Percentiles rank a stretch among this genome's conserved stretches.
These are phyloP conservation scores for Colletotrichum noveboracense DNA, from an alignment of 2,329 filamentous ascomycete species.

Conservation along the genomic window DNA sequence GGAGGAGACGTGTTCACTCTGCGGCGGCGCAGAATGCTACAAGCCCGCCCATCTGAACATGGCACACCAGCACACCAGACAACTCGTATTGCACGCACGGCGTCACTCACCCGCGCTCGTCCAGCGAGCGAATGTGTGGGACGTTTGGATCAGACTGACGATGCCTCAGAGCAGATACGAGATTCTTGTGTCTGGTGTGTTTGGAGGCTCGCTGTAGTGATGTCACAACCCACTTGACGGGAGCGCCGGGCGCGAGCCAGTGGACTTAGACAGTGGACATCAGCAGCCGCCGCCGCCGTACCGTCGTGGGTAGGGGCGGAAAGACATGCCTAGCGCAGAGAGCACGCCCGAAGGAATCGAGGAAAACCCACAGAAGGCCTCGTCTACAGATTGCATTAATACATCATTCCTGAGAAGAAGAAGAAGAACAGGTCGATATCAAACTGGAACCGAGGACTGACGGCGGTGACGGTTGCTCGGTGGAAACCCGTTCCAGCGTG, in stretches of 20 bases:
- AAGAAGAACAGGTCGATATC: neutral
- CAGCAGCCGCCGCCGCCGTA: neutral
- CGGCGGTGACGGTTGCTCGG: conserved; percentile 6
- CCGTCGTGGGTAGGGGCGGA: neutral
- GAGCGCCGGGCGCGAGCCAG: neutral
- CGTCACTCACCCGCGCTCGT: neutral
- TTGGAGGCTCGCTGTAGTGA: conserved; percentile 1
- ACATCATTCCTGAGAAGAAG: neutral
- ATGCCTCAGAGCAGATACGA: conserved; percentile 4
- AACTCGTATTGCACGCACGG: conserved; percentile 3
- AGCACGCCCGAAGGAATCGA: neutral
- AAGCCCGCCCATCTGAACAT: neutral
- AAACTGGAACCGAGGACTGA: conserved; percentile 4
- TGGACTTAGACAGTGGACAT: conserved; percentile 6
- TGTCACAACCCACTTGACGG: conserved; percentile 15
- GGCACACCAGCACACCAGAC: neutral
- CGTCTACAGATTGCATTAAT: neutral
- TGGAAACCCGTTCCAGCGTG: conserved; percentile 2
- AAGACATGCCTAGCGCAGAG: conserved; percentile 7
- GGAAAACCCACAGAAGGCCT: neutral
- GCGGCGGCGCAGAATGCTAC: neutral
- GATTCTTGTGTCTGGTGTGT: neutral
- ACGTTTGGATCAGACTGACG: conserved; percentile 8
- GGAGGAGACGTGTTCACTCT: neutral
- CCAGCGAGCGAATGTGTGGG: neutral